Base-by-base conservation (phyloP, 768 basidiomycete genomes). In the Tylopilus sp. region DNA sequence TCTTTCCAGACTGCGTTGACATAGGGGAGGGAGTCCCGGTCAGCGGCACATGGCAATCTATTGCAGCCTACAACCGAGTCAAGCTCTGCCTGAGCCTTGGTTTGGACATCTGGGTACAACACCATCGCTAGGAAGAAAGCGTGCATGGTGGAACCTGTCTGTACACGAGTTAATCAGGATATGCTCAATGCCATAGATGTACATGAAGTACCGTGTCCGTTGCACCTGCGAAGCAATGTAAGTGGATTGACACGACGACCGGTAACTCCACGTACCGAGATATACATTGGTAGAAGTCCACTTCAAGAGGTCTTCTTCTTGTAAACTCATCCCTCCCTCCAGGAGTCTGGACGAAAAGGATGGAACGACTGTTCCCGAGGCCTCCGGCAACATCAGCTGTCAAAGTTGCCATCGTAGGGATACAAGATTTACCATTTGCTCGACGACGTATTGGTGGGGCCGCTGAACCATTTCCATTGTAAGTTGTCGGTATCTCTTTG, bases 401-500 rank as follows among this genome's bases (percentile, higher is more conserved):
- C 20, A 8, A 21, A 4, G 7, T 21, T 1, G 21, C 4, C 3
- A 25, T 18, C n/a, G 18, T 0, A 0, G n/a, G n/a, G n/a, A n/a
- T n/a, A n/a, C n/a, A n/a, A n/a, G 15, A 18, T 58, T 6, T 51
- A 81, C 81, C 64, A 82, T 75, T 53, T 78, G 74, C 18, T 76
- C 57, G 35, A 73, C 70, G 5, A 75, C 75, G 44, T 69, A 76
- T 7, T 68, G 58, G 40, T 70, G 79, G 0, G 83, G 81, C 6
- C 62, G 63, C 20, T 74, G 69, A 4, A 76, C 64, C 65, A 79
- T 73, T 8, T 70, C 64, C 3, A 63, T 57, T 2, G 76, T 66
- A 2, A 71, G 3, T 3, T 25, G 21, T 4, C 41, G 40, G 57
- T 68, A 67, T 38, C 47, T 49, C 35, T 61, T 62, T 3, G 69